Evolutionary conservation across 805 yeast species (phyloP).

Genomic region (Pichia cephalocereana): DNA sequence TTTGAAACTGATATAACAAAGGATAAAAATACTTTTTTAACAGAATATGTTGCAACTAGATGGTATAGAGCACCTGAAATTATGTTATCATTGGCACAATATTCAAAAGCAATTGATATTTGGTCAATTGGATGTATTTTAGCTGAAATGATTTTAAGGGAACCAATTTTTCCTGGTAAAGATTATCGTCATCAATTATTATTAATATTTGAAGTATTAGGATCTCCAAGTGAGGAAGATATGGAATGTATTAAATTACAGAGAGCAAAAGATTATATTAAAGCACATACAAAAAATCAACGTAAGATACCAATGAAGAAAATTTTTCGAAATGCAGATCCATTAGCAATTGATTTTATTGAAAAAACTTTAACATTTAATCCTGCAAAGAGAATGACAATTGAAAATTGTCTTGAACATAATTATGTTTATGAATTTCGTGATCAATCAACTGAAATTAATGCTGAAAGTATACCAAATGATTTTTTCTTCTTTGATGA

Average conservation of each 20-base stretch:
- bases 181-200: conserved; percentile 63
- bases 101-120: conserved; percentile 67
- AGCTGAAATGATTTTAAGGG: conserved; percentile 55
- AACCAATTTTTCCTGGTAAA: conserved; percentile 67
- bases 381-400: conserved; percentile 73
- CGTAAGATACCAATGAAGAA: conserved; percentile 48
- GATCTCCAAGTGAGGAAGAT: conserved; percentile 69
- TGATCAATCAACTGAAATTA: conserved; percentile 65
- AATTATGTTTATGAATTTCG: conserved; percentile 66
- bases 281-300: conserved; percentile 32
- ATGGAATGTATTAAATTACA: conserved; percentile 63
- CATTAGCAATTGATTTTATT: conserved; percentile 49
- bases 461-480: conserved; percentile 41
- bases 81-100: conserved; percentile 64
- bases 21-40: conserved; percentile 35
- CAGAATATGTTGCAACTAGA: conserved; percentile 77
- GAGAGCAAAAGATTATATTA: conserved; percentile 69
- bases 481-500: conserved; percentile 50
- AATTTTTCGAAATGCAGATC: conserved; percentile 41
- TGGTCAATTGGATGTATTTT: conserved; percentile 79
- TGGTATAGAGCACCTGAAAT: conserved; percentile 85
- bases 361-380: conserved; percentile 73
- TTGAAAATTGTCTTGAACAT: conserved; percentile 72
- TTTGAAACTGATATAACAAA: conserved; percentile 34
- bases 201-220: conserved; percentile 58